Base-by-base conservation (phyloP, 164 flowering plant genomes). In the Vitis labrusca region DNA sequence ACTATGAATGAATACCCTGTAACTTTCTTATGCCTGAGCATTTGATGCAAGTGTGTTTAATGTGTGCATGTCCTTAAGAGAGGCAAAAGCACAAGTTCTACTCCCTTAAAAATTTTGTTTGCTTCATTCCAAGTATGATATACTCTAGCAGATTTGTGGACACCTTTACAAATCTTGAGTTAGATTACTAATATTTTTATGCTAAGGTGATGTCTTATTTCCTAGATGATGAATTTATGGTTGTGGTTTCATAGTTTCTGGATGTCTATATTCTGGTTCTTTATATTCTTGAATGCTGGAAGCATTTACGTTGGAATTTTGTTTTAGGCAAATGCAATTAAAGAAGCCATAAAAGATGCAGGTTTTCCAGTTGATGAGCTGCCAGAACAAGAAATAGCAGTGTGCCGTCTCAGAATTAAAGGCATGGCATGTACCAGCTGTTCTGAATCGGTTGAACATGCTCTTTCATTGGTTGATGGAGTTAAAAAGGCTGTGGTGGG, bases 351-450 rank as follows among this genome's bases (percentile, higher is more conserved):
- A 17, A 91, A 90, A 73, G 88, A 79, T 67, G 79, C 91, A 30
- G 97, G 97, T 37, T 90, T 83, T 68, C 72, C 84, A 69, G 89
- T 87, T 68, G 82, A 80, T 30, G 93, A 85, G 48, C 84, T 90
- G 64, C 85, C 88, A 50, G 94, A 87, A 54, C 89, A 88, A 82
- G 97, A 90, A 10, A 83, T 90, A 70, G 92, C 85, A 44, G 90
- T 91, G 14, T 92, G 97, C 72, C 80, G 92, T 61, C 73, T 94
- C 50, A 84, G 80, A 78, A 85, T 94, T 54, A 92, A 87, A 80
- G 97, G 97, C 71, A 94, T 94, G 97, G 81, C 89, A 65, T 94
- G 98, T 77, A 92, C 98, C 64, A 94, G 89, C 81, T 94, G 98
- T 78, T 85, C 97, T 58, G 97, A 94, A 78, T 89, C 97, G 54